Evolutionary conservation across 1,284 basidiomycete species (phyloP), one percentile per base, ranked within the genome.

Genomic region (Fomes fomentarius): DNA sequence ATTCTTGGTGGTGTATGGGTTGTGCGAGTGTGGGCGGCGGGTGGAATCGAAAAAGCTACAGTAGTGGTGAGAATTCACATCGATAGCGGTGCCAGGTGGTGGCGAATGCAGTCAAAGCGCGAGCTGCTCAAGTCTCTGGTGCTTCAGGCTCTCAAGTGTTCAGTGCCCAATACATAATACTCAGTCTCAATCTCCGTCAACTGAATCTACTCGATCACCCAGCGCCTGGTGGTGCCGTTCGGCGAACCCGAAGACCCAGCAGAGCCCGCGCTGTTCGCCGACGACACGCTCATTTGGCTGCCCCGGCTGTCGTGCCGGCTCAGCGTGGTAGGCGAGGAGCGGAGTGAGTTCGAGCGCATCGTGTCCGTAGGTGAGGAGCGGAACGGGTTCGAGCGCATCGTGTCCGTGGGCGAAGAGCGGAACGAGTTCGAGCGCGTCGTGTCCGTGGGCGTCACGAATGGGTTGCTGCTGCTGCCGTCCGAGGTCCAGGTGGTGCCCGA

Each of bases 131-230:
- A n/a, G 34, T 37, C 14, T 17, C n/a, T n/a, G n/a, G 34, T 37
- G 34, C 34, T 11, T 6, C 14, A 15, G 10, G 12, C 14, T 37
- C 14, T 5, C 31, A 33, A 33, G 31, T 33, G n/a, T n/a, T 33
- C 31, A 12, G 4, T 37, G 35, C 35, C 19, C 15, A 8, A 37
- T 9, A n/a, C 35, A 17, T 17, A 37, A 37, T 17, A 24, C 25
- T 10, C 5, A 15, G 38, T 37, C 11, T 19, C 42, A 41, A 22
- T 37, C 33, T 15, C 41, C 21, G 35, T 37, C 35, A 19, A 19
- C 35, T 37, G 9, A n/a, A 25, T 12, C 75, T 69, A 85, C 70
- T 85, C 83, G 54, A 85, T 84, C 56, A 83, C 71, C 82, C 82
- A 84, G 54, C 80, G 77, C 63, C 76, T 75, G 30, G 62, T 61